Base-by-base conservation (phyloP, 495 filamentous ascomycete genomes). In the Astrothelium subdiscretum region DNA sequence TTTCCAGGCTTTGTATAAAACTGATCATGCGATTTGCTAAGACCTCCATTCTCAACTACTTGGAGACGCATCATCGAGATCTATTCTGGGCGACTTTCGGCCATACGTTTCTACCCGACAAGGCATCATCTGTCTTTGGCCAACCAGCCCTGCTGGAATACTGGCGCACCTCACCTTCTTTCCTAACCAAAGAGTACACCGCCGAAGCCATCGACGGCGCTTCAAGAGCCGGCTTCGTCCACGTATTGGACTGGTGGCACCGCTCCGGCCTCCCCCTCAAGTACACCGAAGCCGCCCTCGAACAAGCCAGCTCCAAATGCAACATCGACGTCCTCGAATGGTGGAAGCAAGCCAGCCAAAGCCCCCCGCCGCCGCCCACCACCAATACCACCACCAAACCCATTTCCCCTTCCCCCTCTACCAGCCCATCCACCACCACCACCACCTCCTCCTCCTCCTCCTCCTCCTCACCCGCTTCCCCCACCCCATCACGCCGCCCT, bases 181-280 rank as follows among this genome's bases (percentile, higher is more conserved):
- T 92, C 60, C 79, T 91, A 1, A 86, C 85, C 61, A 92, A 91
- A 74, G 84, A 92, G 69, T 87, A 88, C 71, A 81, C 77, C 40
- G 77, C 83, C 52, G 91, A 96, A 71, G 88, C 91, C 31, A 80
- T 97, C 67, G 89, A 97, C 72, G 86, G 88, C 43, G 92, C 92
- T 13, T 92, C 88, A 18, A 84, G 85, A 44, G 83, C 87, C 40
- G 91, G 92, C 13, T 90, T 90, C 67, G 79, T 92, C 29, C 83
- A 88, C 60, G 88, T 95, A 0, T 79, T 97, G 3, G 87, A 95
- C 57, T 97, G 92, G 92, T 97, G 92, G 92, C 84, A 86, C 18
- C 77, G 82, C 26, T 92, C 89, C 0, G 88, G 87, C 0, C 81
- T 97, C 0, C 81, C 87, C 13, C 79, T 96, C 3, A 87, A 87